A percentile compares a stretch with the other conserved stretches of the same genome.
Evolutionary conservation across 1,284 basidiomycete genomes (phyloP).

Genomic region (Irpex sp.): DNA sequence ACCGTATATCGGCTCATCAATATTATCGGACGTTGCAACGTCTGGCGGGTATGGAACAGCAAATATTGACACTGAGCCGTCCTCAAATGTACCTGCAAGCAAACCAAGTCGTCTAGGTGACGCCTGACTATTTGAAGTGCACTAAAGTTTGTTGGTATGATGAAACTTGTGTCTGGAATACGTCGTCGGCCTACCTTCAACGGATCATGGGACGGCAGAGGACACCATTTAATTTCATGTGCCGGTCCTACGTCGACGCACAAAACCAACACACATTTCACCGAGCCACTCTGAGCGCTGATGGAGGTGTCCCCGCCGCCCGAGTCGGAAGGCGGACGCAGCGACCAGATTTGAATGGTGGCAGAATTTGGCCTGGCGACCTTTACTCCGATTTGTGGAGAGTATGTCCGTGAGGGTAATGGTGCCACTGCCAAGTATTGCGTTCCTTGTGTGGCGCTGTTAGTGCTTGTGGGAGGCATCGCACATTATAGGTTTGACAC

Average conservation of each 20-base stretch:
- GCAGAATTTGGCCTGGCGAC: conserved; percentile 47
- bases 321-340: conserved; percentile 20
- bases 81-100: conserved; percentile 78
- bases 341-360: conserved; percentile 72
- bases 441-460: conserved; percentile 46
- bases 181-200: conserved; percentile 8
- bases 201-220: conserved; percentile 71
- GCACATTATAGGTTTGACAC: conserved; percentile 13
- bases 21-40: conserved; percentile 22
- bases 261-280: conserved; percentile 72
- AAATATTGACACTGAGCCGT: conserved; percentile 77
- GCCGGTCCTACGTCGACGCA: conserved; percentile 76
- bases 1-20: conserved; percentile 28
- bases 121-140: neutral
- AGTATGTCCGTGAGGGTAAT: conserved; percentile 57
- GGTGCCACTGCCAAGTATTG: conserved; percentile 86
- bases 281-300: conserved; percentile 32
- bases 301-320: conserved; percentile 15
- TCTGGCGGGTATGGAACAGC: conserved; percentile 74
- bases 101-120: conserved; percentile 72
- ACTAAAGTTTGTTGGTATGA: neutral
- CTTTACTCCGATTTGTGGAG: conserved; percentile 56
- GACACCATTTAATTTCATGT: conserved; percentile 85
- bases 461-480: neutral
- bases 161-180: neutral